A percentile compares a stretch with the other conserved stretches of the same genome.
These are phyloP conservation scores for Excoecaria cochinchinensis DNA, from an alignment of 345 rosid species.

Conservation along the genomic window DNA sequence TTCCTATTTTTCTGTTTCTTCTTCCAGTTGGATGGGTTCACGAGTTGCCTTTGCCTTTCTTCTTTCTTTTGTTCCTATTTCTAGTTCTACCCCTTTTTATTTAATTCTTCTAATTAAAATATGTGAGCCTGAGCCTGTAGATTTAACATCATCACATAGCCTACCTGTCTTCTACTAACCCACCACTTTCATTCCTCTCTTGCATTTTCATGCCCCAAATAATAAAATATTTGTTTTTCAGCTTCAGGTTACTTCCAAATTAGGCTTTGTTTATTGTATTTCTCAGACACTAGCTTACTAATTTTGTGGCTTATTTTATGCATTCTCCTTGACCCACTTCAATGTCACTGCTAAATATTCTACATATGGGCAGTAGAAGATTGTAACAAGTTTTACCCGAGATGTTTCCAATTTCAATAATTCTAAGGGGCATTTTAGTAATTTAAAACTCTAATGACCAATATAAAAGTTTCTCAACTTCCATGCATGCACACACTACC, in stretches of 20 bases:
- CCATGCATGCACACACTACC: constrained; percentile 20
- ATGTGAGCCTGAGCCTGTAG: no score
- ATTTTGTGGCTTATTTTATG: neutral
- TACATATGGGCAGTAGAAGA: no score
- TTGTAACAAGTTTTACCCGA: no score
- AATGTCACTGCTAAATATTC: neutral
- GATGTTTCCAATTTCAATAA: constrained; percentile 8
- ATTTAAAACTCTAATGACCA: neutral
- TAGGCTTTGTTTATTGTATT: no score
- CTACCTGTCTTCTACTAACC: neutral
- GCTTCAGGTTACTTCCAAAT: no score
- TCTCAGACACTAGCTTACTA: no score
- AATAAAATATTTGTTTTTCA: neutral
- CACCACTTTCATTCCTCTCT: no score
- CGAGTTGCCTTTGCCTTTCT: neutral
- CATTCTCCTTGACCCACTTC: neutral
- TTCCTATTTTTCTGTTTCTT: neutral
- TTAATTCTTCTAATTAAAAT: no score
- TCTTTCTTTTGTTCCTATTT: no score
- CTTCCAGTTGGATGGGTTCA: constrained; percentile 14
- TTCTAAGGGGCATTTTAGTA: constrained; percentile 36
- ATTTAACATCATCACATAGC: neutral
- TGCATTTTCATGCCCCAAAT: no score
- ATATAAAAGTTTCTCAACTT: constrained; percentile 16
- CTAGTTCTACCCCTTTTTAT: no score